Base-by-base conservation (phyloP, 1,284 basidiomycete species). In the Clitocybe nebularis region DNA sequence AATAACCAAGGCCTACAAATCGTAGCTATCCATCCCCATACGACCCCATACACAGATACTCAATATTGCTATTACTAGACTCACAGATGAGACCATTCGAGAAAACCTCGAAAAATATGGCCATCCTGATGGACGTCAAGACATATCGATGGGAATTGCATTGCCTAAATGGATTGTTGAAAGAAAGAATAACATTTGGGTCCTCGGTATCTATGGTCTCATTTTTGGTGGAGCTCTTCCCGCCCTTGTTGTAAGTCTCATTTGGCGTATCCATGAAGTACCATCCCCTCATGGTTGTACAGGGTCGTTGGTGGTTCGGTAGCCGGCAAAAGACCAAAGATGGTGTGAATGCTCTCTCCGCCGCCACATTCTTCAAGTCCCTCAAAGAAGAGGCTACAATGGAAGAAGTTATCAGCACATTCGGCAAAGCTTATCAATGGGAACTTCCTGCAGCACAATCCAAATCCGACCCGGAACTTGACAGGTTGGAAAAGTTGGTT, bases 301-400 rank as follows among this genome's bases (percentile, higher is more conserved):
- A 86, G 82, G 89, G 91, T 14, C 79, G 83, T 41, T 99, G 96
- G 96, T 99, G 96, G 96, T 99, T 98, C 61, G 91, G 93, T 11
- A 91, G 86, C 53, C 78, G 90, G 43, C 77, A 84, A 50, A 84
- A 82, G 61, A 99, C 96, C 21, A 96, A 97, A 62, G 96, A 99
- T 55, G 92, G 93, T 32, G 77, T 98, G 41, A 74, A 92, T 50
- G 84, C 87, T 37, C 72, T 72, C 33, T 92, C 93, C 0, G 95
- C 95, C 1, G 84, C 93, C 36, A 72, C 76, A 1, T 96, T 94
- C 72, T 99, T 98, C 81, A 90, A 90, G 61, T 71, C 76, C 11
- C 60, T 98, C 20, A 81, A 79, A 30, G 95, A 98, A 58, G 84
- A 89, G 36, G 86, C 88, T 4, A 75, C 75, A 1, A 79, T 91